Base-by-base conservation (phyloP, 805 yeast genomes). In the Sporopachydermia lactativora region DNA sequence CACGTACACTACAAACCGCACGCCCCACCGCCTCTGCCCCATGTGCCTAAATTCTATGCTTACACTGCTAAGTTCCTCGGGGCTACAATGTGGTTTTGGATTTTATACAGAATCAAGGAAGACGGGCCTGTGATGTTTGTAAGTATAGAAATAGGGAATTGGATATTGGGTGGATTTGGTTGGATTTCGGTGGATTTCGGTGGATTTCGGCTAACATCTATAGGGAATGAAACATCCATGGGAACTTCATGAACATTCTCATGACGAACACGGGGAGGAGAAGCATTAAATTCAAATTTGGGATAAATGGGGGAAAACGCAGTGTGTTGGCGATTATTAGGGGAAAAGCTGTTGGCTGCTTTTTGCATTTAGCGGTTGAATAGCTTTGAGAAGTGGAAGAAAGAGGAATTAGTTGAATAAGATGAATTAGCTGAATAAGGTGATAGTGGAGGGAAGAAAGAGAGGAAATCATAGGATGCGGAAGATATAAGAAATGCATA, bases 61-160 rank as follows among this genome's bases (percentile, higher is more conserved):
- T 65, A 75, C 59, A 68, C 77, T 15, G 71, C 83, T 37, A 78
- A 79, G 50, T 57, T 69, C 15, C 67, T 84, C 36, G 95, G 95
- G 6, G 94, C 89, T 34, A 70, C 86, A 41, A 78, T 81, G 83
- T 81, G 92, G 82, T 84, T 82, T 61, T 84, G 89, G 82, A 71
- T 84, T 46, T 68, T 84, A 54, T 83, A 81, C 68, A 70, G 95
- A 58, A 67, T 81, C 37, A 77, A 79, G 61, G 77, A 81, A 56
- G 89, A 24, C 31, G 31, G 31, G 8, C 31, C 31, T 24, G 31
- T 24, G 8, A 24, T 24, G 31, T 24, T 24, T 24, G 31, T 24
- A 24, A 24, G 31, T 24, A 24, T 24, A n/a, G n/a, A n/a, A n/a
- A n/a, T n/a, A n/a, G n/a, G n/a, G n/a, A n/a, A n/a, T n/a, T n/a